phyloP scores from a whole-genome alignment of 1,284 basidiomycete species.

The Exobasidium rhododendri region DNA sequence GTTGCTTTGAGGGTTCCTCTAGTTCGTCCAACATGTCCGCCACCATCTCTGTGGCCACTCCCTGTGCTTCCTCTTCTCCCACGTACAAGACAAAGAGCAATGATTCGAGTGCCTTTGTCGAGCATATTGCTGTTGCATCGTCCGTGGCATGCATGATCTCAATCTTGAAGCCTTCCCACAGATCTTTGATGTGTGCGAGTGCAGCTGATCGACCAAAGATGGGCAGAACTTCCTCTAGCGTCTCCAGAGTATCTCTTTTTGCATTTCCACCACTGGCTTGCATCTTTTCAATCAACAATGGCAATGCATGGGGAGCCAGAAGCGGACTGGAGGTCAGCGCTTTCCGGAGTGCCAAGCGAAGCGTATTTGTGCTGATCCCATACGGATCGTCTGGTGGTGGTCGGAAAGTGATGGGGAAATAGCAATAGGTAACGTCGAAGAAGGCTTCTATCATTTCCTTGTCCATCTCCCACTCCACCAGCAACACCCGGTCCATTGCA shows the following conservation, averaged over 20 bases:
- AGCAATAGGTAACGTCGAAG: constrained; percentile 95
- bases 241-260: constrained; percentile 61
- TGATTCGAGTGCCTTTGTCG: constrained; percentile 34
- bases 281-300: constrained; percentile 89
- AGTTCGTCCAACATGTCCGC: constrained; percentile 39
- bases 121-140: constrained; percentile 36
- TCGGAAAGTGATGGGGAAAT: constrained; percentile 96
- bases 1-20: constrained; percentile 40
- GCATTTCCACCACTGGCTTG: constrained; percentile 74
- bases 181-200: constrained; percentile 29
- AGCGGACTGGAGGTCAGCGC: constrained; percentile 75
- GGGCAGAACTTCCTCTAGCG: constrained; percentile 41
- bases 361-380: constrained; percentile 82
- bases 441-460: constrained; percentile 68
- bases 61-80: constrained; percentile 34
- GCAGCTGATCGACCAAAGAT: constrained; percentile 48
- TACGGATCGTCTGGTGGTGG: constrained; percentile 93
- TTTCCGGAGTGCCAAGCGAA: constrained; percentile 68
- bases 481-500: constrained; percentile 75
- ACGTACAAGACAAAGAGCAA: constrained; percentile 45
- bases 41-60: constrained; percentile 42
- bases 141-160: constrained; percentile 54
- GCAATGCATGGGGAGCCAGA: constrained; percentile 80
- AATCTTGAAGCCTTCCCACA: constrained; percentile 48
- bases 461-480: constrained; percentile 74